Evolutionary conservation across 768 basidiomycete genomes (phyloP).

Genomic region (Hygrophoropsis aurantiaca): DNA sequence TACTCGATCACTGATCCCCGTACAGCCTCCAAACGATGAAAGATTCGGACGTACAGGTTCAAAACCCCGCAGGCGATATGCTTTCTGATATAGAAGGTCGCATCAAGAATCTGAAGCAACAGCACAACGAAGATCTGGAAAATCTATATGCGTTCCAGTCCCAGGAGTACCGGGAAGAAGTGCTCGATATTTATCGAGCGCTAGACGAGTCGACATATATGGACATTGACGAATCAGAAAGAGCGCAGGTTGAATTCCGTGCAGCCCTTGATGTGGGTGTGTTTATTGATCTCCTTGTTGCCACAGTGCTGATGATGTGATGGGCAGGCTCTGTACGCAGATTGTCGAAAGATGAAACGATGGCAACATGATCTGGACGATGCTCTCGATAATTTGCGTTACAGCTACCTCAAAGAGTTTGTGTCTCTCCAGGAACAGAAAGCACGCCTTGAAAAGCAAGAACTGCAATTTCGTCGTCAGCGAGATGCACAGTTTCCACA

Average conservation of each 20-base stretch:
- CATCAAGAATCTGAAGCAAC: conserved; percentile 28
- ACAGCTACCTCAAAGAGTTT: conserved; percentile 28
- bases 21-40: conserved; percentile 20
- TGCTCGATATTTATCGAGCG: conserved; percentile 23
- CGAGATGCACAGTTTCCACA: conserved; percentile 36
- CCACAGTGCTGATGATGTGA: background rate
- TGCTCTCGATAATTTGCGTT: conserved; percentile 26
- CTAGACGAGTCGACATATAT: conserved; percentile 26
- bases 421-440: conserved; percentile 14
- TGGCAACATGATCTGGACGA: conserved; percentile 27
- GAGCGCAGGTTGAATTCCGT: conserved; percentile 24
- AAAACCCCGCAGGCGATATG: conserved; percentile 19
- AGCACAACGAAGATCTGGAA: conserved; percentile 30
- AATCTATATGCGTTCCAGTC: conserved; percentile 28
- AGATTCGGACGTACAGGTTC: conserved; percentile 16
- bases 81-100: conserved; percentile 22
- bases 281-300: background rate
- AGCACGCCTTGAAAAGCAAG: conserved; percentile 10
- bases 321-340: conserved; percentile 18
- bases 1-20: background rate
- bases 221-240: conserved; percentile 24
- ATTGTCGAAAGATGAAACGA: conserved; percentile 14
- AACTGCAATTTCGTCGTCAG: conserved; percentile 17
- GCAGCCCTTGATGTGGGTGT: conserved; percentile 19
- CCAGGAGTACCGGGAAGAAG: conserved; percentile 31